Evolutionary conservation across 371 early-diverging fungal genomes (phyloP), one percentile per base, ranked within the genome.

Genomic region (Syncephalastrum racemosum): DNA sequence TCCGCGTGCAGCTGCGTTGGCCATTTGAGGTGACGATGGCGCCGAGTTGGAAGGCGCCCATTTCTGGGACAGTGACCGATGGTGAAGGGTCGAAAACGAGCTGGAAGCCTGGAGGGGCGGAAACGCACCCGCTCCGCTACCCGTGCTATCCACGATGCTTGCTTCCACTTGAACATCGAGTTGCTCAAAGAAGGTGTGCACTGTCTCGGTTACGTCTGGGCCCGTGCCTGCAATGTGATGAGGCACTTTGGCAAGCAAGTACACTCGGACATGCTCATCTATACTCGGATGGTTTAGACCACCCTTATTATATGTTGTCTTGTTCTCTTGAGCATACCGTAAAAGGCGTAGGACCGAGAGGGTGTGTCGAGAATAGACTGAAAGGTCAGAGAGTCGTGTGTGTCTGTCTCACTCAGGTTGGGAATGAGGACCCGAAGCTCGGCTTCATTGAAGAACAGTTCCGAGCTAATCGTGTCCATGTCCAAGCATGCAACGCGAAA

Each of bases 341-440:
- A 75, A 45, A 75, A 79, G 46, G 73, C 73, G 55, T 75, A 79
- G 51, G 63, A 54, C 50, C 79, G 73, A 27, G 62, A 62, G 41
- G 59, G 54, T 24, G 68, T 64, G 18, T 59, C 48, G 22, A 69
- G 24, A 14, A 62, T 57, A 15, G 57, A 48, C 16, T 64, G 25
- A 42, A 42, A 56, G 27, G 56, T 22, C 15, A 46, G 36, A 10
- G 46, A 18, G 6, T 41, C 46, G 24, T 49, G 50, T 24, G 80
- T 31, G 31, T 7, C 31, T 4, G 31, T 31, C 31, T 31, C 70
- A 25, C 70, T 66, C 24, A 80, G 48, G 50, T 76, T 81, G 18
- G 93, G 92, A 50, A 90, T 84, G 57, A 89, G 60, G 52, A 91
- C 80, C 50, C 82, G 79, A 58, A 85, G 77, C 50, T 90, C 74